phyloP scores from a whole-genome alignment of 1,284 basidiomycete species.

The Rhodotorula sp. region DNA sequence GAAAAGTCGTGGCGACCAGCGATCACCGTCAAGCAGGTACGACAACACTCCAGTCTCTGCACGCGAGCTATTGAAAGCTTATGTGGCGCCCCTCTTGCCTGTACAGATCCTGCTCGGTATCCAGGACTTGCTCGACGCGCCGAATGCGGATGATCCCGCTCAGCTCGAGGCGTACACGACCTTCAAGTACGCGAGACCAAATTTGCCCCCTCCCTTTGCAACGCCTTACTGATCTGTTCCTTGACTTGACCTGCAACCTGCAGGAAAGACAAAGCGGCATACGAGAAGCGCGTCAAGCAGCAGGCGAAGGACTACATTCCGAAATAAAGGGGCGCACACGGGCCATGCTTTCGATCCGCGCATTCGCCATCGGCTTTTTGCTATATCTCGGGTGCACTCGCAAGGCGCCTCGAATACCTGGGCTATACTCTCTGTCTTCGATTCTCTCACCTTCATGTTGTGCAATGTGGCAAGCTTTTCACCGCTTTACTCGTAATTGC shows the following conservation, averaged over 20 bases:
- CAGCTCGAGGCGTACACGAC: conserved; percentile 45
- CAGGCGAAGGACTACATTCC: conserved; percentile 36
- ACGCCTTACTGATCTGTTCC: neutral
- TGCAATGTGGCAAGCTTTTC: too few relatives aligned
- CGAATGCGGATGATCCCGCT: conserved; percentile 46
- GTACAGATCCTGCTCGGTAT: conserved; percentile 79
- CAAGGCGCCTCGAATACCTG: too few relatives aligned
- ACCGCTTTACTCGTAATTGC: too few relatives aligned
- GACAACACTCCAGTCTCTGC: conserved; percentile 38
- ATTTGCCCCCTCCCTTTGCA: neutral
- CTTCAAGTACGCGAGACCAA: conserved; percentile 27
- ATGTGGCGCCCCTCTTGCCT: neutral
- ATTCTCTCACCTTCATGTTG: too few relatives aligned
- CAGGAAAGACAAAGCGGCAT: conserved; percentile 34
- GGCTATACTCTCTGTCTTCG: too few relatives aligned
- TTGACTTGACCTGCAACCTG: neutral
- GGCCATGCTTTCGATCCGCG: neutral
- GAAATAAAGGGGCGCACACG: conserved; percentile 15
- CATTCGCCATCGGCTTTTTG: neutral
- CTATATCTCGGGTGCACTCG: too few relatives aligned
- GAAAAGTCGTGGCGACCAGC: conserved; percentile 99
- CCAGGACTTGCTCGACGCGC: conserved; percentile 44
- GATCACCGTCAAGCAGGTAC: conserved; percentile 96
- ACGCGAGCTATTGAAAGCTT: neutral
- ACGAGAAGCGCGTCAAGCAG: conserved; percentile 35